Conservation (phyloP, 495 filamentous ascomycete genomes). For the Xylaria palmicola region DNA sequence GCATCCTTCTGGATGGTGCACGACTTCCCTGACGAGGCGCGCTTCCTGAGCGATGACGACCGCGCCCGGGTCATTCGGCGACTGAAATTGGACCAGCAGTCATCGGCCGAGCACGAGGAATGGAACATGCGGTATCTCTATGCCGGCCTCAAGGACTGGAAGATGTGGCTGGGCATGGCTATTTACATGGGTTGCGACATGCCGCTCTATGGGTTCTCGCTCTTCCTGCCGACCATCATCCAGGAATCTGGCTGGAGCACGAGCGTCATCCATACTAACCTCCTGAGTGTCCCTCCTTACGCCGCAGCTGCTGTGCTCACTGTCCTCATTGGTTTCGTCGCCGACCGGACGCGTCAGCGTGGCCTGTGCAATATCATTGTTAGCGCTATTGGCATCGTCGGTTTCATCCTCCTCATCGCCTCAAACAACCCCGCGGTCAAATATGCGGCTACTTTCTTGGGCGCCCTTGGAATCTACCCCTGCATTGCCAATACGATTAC, state of each 20-base stretch:
- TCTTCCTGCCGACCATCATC: slow-evolving; percentile 90
- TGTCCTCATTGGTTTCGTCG: slow-evolving; percentile 70
- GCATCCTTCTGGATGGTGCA: slow-evolving; percentile 81
- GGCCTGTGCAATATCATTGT: slow-evolving; percentile 79
- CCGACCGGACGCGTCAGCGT: slow-evolving; percentile 74
- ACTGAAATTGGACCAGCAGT: slow-evolving; percentile 73
- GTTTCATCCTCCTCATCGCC: slow-evolving; percentile 76
- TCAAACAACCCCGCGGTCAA: slow-evolving; percentile 59
- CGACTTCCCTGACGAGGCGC: slow-evolving; percentile 84
- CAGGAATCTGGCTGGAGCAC: slow-evolving; percentile 63
- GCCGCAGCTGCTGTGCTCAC: slow-evolving; percentile 79
- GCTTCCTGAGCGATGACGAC: slow-evolving; percentile 71
- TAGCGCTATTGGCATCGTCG: slow-evolving; percentile 69
- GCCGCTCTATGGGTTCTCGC: slow-evolving; percentile 85
- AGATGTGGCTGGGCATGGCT: slow-evolving; percentile 73
- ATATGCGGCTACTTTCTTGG: slow-evolving; percentile 84
- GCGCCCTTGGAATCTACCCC: slow-evolving; percentile 88
- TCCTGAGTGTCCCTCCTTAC: slow-evolving; percentile 87
- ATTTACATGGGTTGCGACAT: slow-evolving; percentile 77
- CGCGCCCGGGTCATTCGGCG: slow-evolving; percentile 71
- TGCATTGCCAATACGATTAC: slow-evolving; percentile 88
- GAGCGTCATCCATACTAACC: slow-evolving; percentile 63
- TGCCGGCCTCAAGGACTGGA: slow-evolving; percentile 78
- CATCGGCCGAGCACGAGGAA: slow-evolving; percentile 73
- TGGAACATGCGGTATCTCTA: slow-evolving; percentile 77